Percentiles rank a stretch among this genome's conserved stretches.
Conservation (phyloP, 371 early-diverging fungal species). For the Syncephalastrum sp. region DNA sequence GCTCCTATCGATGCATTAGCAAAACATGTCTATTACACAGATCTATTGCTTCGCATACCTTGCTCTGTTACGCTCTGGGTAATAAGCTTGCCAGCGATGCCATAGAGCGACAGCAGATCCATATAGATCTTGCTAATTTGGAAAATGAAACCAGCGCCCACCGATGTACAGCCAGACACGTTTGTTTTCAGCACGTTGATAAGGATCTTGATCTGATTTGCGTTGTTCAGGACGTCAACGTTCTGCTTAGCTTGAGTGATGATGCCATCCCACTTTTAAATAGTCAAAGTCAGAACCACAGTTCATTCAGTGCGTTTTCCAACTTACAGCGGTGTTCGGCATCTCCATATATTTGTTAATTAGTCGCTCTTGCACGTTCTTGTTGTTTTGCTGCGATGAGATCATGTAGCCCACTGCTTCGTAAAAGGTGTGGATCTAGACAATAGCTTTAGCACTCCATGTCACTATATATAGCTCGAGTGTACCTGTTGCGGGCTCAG, state of each 20-base stretch:
- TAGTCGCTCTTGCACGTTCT: conserved; percentile 71
- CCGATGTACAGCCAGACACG: conserved; percentile 85
- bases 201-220: conserved; percentile 83
- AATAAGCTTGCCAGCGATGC: conserved; percentile 81
- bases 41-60: conserved; percentile 40
- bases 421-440: conserved; percentile 90
- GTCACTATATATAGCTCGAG: background rate
- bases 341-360: conserved; percentile 85
- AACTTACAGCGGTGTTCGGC: conserved; percentile 78
- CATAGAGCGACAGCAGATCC: conserved; percentile 89
- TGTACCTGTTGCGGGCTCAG: conserved; percentile 83
- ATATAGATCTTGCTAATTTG: conserved; percentile 88
- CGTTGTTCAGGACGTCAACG: conserved; percentile 71
- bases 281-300: background rate
- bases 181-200: conserved; percentile 95
- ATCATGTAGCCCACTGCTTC: conserved; percentile 97
- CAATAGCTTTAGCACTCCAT: background rate
- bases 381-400: conserved; percentile 74
- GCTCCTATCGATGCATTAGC: conserved; percentile 10
- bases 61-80: conserved; percentile 75
- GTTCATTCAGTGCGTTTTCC: background rate
- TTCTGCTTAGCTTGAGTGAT: conserved; percentile 74
- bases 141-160: conserved; percentile 82
- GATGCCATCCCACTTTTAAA: conserved; percentile 78
- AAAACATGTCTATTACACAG: background rate